Conservation (phyloP, 1,139 yeast genomes). For the Scheffersomyces cryptocercus region DNA sequence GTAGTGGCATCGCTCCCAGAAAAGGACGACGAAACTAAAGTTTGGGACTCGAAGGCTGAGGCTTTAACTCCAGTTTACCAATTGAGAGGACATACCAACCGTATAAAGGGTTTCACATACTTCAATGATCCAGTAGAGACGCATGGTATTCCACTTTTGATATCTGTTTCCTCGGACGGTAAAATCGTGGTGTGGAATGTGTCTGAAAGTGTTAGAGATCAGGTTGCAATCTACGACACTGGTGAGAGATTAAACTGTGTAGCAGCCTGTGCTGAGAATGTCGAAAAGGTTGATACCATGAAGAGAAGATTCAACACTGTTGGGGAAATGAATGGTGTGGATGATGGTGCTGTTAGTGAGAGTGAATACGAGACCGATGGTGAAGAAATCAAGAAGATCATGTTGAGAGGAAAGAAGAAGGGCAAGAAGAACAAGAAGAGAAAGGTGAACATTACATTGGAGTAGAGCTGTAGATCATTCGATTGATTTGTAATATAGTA, state of each 20-base stretch:
- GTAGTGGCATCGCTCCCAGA: slow-evolving; percentile 14
- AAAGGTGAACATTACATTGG: slow-evolving; percentile 58
- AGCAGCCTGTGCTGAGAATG: slow-evolving; percentile 70
- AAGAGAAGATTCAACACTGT: slow-evolving; percentile 57
- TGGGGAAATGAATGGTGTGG: slow-evolving; percentile 25
- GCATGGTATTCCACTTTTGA: slow-evolving; percentile 48
- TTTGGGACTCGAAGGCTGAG: slow-evolving; percentile 31
- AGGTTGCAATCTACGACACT: slow-evolving; percentile 85
- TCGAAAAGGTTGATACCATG: slow-evolving; percentile 75
- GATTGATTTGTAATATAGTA: too few relatives aligned
- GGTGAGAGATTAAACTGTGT: slow-evolving; percentile 95
- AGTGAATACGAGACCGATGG: slow-evolving; percentile 70
- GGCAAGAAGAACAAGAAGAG: slow-evolving; percentile 39
- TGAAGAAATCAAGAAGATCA: slow-evolving; percentile 50
- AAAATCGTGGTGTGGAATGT: slow-evolving; percentile 90
- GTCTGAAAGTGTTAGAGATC: slow-evolving; percentile 52
- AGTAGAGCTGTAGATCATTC: slow-evolving; percentile 22
- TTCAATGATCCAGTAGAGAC: slow-evolving; percentile 44
- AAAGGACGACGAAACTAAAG: slow-evolving; percentile 24
- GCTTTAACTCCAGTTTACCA: slow-evolving; percentile 51
- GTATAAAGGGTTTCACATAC: slow-evolving; percentile 76
- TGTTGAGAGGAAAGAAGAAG: slow-evolving; percentile 40
- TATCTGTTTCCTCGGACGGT: slow-evolving; percentile 92
- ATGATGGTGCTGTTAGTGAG: slow-evolving; percentile 43
- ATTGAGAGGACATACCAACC: slow-evolving; percentile 76